Conservation (phyloP, 1,284 basidiomycete genomes). For the Moniliophthora roreri region DNA sequence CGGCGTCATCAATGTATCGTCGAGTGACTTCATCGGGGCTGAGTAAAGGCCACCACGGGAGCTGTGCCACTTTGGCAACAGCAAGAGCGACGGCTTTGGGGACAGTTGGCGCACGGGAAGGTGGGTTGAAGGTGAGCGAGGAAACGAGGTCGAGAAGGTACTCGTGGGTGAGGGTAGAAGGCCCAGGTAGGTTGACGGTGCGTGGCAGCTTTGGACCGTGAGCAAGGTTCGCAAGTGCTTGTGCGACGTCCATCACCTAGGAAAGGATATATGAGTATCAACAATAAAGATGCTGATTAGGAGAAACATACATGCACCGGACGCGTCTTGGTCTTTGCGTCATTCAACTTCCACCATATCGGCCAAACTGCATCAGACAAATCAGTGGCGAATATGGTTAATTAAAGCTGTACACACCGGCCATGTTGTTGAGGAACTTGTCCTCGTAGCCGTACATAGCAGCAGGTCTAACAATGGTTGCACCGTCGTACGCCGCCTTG, state of each 20-base stretch:
- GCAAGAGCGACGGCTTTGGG: constrained; percentile 76
- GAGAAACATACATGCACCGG: constrained; percentile 82
- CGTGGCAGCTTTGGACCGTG: constrained; percentile 60
- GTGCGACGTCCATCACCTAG: constrained; percentile 91
- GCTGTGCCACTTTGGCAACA: constrained; percentile 70
- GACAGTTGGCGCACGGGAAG: constrained; percentile 68
- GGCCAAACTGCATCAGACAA: constrained; percentile 71
- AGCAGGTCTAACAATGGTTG: constrained; percentile 89
- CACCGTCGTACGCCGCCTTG: constrained; percentile 80
- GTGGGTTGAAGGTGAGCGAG: constrained; percentile 76
- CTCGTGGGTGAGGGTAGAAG: constrained; percentile 82
- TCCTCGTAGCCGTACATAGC: constrained; percentile 94
- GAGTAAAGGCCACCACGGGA: constrained; percentile 91
- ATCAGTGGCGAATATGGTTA: constrained; percentile 10
- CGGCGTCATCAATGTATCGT: constrained; percentile 83
- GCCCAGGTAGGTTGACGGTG: constrained; percentile 87
- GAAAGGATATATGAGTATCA: constrained; percentile 1
- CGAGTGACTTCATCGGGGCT: constrained; percentile 90
- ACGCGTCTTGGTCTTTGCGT: constrained; percentile 82
- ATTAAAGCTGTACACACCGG: constrained; percentile 54
- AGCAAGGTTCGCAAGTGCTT: constrained; percentile 84
- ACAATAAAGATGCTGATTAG: constrained; percentile 5
- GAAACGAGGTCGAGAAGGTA: constrained; percentile 85
- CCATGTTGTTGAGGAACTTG: constrained; percentile 91
- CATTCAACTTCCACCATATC: constrained; percentile 94